Evolutionary conservation across 2,329 filamentous ascomycete species (phyloP).

Genomic region (Corinectria fuckeliana): DNA sequence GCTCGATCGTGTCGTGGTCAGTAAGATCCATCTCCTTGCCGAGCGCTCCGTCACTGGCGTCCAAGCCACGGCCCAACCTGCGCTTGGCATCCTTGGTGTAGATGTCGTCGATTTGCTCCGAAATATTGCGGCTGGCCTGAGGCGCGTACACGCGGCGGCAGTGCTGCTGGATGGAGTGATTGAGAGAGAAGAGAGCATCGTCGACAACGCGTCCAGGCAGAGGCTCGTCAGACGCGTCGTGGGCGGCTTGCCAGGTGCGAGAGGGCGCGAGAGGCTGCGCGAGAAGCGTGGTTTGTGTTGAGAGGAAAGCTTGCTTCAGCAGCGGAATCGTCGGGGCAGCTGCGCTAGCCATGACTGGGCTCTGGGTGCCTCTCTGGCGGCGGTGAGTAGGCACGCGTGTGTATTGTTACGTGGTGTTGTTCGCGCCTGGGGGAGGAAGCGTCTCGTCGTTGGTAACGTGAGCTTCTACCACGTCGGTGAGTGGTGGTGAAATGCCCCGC

Average conservation of each 20-base stretch:
- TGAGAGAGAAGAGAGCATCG: conserved; percentile 64
- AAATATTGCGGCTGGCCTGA: conserved; percentile 73
- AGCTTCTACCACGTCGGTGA: background rate
- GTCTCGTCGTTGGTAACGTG: background rate
- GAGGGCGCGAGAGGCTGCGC: conserved; percentile 65
- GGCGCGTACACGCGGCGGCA: conserved; percentile 69
- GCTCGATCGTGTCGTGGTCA: conserved; percentile 50
- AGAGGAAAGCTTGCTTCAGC: conserved; percentile 70
- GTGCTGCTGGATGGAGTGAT: conserved; percentile 69
- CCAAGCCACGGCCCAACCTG: conserved; percentile 39
- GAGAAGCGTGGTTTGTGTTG: conserved; percentile 66
- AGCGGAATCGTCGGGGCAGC: conserved; percentile 62
- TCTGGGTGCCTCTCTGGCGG: background rate
- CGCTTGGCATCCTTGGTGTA: conserved; percentile 60
- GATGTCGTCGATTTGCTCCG: conserved; percentile 73
- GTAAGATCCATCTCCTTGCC: conserved; percentile 53
- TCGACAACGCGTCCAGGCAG: conserved; percentile 59
- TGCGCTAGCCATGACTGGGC: conserved; percentile 8
- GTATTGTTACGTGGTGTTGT: background rate
- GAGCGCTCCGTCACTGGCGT: conserved; percentile 46
- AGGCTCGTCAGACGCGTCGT: conserved; percentile 49
- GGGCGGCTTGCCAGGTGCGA: conserved; percentile 56
- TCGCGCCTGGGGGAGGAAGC: background rate
- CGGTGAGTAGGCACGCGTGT: background rate
- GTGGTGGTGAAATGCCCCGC: background rate